Conservation (phyloP, 2,329 filamentous ascomycete genomes). For the Fusarium neocosmosporiellum region DNA sequence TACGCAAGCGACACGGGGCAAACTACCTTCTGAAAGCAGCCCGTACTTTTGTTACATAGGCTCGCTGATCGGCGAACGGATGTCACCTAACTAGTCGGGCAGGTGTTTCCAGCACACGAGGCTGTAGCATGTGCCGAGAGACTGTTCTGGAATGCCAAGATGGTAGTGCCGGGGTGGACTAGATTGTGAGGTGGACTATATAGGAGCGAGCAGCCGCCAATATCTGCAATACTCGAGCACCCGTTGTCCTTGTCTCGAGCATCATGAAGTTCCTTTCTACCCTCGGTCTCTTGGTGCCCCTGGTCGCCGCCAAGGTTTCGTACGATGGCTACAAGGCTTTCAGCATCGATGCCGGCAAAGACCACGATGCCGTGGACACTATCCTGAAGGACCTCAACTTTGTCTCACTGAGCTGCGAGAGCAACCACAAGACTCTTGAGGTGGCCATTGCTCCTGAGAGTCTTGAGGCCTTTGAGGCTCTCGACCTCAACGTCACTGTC, state of each 20-base stretch:
- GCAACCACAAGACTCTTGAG: constrained; percentile 35
- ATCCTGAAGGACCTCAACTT: constrained; percentile 33
- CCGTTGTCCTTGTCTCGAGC: background rate
- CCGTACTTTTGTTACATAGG: background rate
- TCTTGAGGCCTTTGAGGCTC: constrained; percentile 33
- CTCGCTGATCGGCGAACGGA: background rate
- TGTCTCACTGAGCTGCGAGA: constrained; percentile 42
- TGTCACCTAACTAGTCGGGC: constrained; percentile 14
- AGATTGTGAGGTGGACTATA: background rate
- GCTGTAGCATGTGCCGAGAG: background rate
- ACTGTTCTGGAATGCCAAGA: background rate
- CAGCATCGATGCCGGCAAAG: constrained; percentile 33
- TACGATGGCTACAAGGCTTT: constrained; percentile 44
- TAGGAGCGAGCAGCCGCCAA: background rate
- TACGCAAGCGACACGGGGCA: background rate
- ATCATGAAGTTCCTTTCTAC: constrained; percentile 18
- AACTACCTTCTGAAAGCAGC: background rate
- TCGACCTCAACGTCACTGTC: constrained; percentile 38
- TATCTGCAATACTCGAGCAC: background rate
- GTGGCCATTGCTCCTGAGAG: constrained; percentile 42
- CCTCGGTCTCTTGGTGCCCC: constrained; percentile 17
- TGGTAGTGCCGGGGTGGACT: background rate
- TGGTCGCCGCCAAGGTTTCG: constrained; percentile 31
- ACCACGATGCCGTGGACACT: constrained; percentile 23
- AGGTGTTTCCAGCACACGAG: background rate